A percentile compares a stretch with the other conserved stretches of the same genome.
These are phyloP conservation scores for Larix kaempferi DNA, from an alignment of 75 land plant species.

Conservation along the genomic window DNA sequence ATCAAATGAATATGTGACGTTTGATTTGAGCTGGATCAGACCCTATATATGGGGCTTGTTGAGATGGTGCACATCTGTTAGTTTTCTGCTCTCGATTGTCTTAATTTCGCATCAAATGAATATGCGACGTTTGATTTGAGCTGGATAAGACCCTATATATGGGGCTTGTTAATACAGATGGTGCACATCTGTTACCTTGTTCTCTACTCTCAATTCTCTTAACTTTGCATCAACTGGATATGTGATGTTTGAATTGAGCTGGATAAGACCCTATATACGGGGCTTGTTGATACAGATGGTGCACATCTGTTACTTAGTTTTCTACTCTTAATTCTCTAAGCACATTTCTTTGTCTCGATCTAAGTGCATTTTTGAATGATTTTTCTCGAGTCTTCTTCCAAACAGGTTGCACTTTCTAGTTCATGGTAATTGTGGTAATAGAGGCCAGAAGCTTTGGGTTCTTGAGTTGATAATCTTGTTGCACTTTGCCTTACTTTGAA, in stretches of 20 bases:
- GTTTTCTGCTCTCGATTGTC: no score
- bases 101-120: no score
- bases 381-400: not conserved
- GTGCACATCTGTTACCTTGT: not conserved
- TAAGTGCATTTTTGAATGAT: not conserved
- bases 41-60: no score
- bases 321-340: not conserved
- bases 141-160: not conserved
- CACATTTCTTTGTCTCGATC: not conserved
- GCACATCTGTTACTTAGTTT: not conserved
- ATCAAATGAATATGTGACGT: no score
- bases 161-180: not conserved
- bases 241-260: not conserved
- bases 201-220: not conserved
- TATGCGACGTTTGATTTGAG: no score
- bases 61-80: not conserved
- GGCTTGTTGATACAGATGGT: not conserved
- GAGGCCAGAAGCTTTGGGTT: constrained; percentile 2
- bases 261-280: not conserved
- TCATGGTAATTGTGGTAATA: not conserved
- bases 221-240: no score
- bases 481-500: not conserved
- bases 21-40: no score
- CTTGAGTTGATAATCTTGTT: not conserved
- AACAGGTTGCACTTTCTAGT: not conserved